Percentiles rank a stretch among this genome's conserved stretches.
Evolutionary conservation across 2,329 filamentous ascomycete species (phyloP).

Genomic region (Phaeosphaeriaceae sp.): DNA sequence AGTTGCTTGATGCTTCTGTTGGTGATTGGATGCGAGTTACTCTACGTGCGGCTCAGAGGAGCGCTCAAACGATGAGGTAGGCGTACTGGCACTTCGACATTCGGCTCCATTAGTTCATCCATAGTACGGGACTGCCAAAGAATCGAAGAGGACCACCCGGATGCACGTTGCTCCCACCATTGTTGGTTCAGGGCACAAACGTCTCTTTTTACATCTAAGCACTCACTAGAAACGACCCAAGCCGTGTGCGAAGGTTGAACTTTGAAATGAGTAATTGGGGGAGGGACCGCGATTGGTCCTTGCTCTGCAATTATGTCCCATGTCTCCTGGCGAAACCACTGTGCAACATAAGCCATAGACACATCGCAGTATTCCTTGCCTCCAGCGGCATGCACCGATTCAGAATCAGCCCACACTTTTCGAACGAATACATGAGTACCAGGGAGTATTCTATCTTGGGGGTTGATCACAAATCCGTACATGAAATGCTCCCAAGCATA

Average conservation of each 20-base stretch:
- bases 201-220: slow-evolving; percentile 17
- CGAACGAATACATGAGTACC: slow-evolving; percentile 35
- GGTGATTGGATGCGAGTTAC: no score
- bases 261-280: slow-evolving; percentile 34
- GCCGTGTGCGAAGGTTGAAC: slow-evolving; percentile 20
- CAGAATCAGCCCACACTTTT: slow-evolving; percentile 34
- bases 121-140: not conserved
- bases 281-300: slow-evolving; percentile 27
- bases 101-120: no score
- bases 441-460: slow-evolving; percentile 24
- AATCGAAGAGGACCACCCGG: not conserved
- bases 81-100: no score
- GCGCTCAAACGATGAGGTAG: no score
- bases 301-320: slow-evolving; percentile 32
- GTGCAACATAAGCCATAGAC: slow-evolving; percentile 41
- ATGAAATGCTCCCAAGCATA: slow-evolving; percentile 47
- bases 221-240: slow-evolving; percentile 27
- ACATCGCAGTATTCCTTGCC: slow-evolving; percentile 42
- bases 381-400: slow-evolving; percentile 14
- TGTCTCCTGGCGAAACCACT: slow-evolving; percentile 45
- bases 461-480: slow-evolving; percentile 43
- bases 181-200: slow-evolving; percentile 14
- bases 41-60: no score
- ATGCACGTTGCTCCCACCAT: slow-evolving; percentile 5
- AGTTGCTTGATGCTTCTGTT: no score